Percentiles rank a stretch among this genome's conserved stretches.
Evolutionary conservation across 1,139 yeast species (phyloP).

Genomic region (Candida smagusa): DNA sequence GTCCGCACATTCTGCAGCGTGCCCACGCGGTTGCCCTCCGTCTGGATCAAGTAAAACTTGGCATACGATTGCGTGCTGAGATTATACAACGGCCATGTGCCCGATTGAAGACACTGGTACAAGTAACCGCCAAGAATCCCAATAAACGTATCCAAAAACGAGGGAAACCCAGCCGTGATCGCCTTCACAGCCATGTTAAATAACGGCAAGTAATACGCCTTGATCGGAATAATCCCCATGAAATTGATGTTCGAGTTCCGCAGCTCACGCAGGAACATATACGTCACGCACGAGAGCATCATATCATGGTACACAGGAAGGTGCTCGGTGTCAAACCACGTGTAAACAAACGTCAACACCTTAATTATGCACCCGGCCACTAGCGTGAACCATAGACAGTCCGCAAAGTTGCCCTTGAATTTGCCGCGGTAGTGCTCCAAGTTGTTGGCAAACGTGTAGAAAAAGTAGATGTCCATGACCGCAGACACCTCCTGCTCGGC

Average conservation of each 20-base stretch:
- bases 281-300: conserved; percentile 53
- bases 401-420: conserved; percentile 51
- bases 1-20: conserved; percentile 9
- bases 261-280: conserved; percentile 56
- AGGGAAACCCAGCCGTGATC: conserved; percentile 38
- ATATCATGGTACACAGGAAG: conserved; percentile 29
- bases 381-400: conserved; percentile 53
- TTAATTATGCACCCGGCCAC: conserved; percentile 30
- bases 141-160: conserved; percentile 38
- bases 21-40: conserved; percentile 31
- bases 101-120: conserved; percentile 58
- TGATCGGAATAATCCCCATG: conserved; percentile 52
- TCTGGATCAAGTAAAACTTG: conserved; percentile 9
- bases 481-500: conserved; percentile 32
- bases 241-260: conserved; percentile 51
- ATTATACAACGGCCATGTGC: conserved; percentile 45
- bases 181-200: conserved; percentile 50
- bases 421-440: conserved; percentile 48
- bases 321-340: conserved; percentile 3
- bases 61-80: conserved; percentile 11
- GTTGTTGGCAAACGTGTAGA: conserved; percentile 55
- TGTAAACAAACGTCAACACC: neutral
- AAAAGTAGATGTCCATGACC: conserved; percentile 52
- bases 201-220: conserved; percentile 57
- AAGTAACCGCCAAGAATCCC: conserved; percentile 57